These are phyloP conservation scores for Cercospora sojina DNA, from an alignment of 2,329 filamentous ascomycete genomes.

Conservation along the genomic window DNA sequence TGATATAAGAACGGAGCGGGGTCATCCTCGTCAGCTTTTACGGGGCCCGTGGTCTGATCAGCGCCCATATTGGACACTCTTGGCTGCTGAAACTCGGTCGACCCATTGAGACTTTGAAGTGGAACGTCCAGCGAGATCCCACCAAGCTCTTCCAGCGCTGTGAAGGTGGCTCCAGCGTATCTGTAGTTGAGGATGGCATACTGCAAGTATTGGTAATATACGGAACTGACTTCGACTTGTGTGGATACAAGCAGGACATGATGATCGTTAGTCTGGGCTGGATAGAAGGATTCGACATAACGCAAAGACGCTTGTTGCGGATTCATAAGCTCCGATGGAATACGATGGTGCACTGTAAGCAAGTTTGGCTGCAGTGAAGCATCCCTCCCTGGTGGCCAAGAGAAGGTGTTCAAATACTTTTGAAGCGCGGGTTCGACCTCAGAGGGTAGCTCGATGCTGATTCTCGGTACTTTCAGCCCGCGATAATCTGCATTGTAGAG, in stretches of 20 bases:
- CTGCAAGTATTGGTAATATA: conserved; percentile 84
- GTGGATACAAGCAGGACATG: conserved; percentile 85
- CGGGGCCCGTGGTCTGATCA: conserved; percentile 26
- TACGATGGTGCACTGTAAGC: conserved; percentile 72
- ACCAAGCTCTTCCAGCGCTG: conserved; percentile 59
- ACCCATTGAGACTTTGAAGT: conserved; percentile 60
- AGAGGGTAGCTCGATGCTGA: conserved; percentile 81
- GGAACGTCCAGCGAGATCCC: conserved; percentile 81
- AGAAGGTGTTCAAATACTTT: conserved; percentile 61
- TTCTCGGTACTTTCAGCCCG: conserved; percentile 65
- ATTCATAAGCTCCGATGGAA: conserved; percentile 59
- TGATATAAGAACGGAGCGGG: conserved; percentile 76
- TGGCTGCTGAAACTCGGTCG: conserved; percentile 55
- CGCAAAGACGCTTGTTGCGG: conserved; percentile 71
- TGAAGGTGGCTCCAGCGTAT: conserved; percentile 59
- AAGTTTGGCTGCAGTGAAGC: conserved; percentile 44
- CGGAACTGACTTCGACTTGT: conserved; percentile 72
- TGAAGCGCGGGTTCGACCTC: conserved; percentile 65
- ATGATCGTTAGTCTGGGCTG: conserved; percentile 59
- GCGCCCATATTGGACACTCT: conserved; percentile 40
- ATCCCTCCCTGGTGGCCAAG: conserved; percentile 64
- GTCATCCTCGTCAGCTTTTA: conserved; percentile 35
- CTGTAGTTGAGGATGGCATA: conserved; percentile 75
- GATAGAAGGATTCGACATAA: conserved; percentile 87
- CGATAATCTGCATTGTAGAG: conserved; percentile 73